Base-by-base conservation (phyloP, 805 yeast genomes). In the Saccharomycopsis amapae region DNA sequence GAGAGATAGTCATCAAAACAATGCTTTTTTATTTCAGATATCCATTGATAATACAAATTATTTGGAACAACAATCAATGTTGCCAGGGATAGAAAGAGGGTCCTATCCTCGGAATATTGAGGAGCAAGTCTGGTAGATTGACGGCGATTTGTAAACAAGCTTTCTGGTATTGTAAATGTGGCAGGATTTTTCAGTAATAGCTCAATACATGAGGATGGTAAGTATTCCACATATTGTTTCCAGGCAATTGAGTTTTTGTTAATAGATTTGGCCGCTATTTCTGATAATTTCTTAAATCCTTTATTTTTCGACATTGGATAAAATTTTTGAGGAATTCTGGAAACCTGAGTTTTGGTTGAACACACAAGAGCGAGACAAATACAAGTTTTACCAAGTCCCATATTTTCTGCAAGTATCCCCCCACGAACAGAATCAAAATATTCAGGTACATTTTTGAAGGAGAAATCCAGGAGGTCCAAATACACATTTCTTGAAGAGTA, bases 361-460 rank as follows among this genome's bases (percentile, higher is more conserved):
- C 81, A 73, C 0, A 81, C 68, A 36, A 85, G 58, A 1, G 88
- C 78, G 3, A 83, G 62, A 1, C 85, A 72, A 55, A 83, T 89
- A 26, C 81, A 72, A 0, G 93, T 84, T 59, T 84, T 84, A 36
- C 93, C 93, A 18, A 84, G 64, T 6, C 93, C 93, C 93, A 83
- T 83, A 67, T 81, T 89, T 61, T 84, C 93, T 1, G 88, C 88
- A 12, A 84, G 62, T 9, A 83, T 78, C 5, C 89, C 85, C 17
- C 90, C 90, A 52, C 73, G 62, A 0, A 84, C 78, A 2, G 77
- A 62, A 12, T 54, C 54, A 52, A 68, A 76, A 3, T 59, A 55
- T 18, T 66, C 72, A 0, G 84, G 77, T 2, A 56, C 48, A 1
- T 23, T 18, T 19, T 55, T 58, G 25, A 76, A 61, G 2, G 52